Evolutionary conservation across 2,329 filamentous ascomycete species (phyloP), one percentile per base, ranked within the genome.

Genomic region (Fusarium sp.): DNA sequence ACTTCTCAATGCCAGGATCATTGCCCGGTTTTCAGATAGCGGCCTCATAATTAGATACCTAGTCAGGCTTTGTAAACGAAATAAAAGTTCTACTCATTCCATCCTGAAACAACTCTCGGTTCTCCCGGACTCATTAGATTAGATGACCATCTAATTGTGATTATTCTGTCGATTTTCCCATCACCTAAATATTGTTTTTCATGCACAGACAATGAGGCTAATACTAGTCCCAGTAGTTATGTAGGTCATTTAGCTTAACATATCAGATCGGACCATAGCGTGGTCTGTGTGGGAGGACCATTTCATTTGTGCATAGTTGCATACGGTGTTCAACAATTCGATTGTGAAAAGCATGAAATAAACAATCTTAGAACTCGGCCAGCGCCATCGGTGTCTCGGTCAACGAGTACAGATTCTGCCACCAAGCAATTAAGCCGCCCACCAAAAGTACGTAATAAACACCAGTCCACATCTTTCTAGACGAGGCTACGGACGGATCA

Each of bases 401-500:
- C 80, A 96, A 83, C 2, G 86, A 82, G 85, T 92, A 95, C 52
- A 98, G 78, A 54, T 88, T 85, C 73, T 80, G 86, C 80, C 90
- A 94, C 85, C 96, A 99, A 5, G 86, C 84, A 46, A 89, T 80
- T 3, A 92, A 90, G 2, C 96, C 96, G 1, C 81, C 85, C 3
- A 96, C 83, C 4, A 98, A 85, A 46, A 98, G 80, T 4, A 87
- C 62, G 79, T 98, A 98, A 79, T 98, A 98, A 3, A 88, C 84
- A 6, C 92, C 80, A 1, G 93, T 95, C 93, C 93, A 97, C 41
- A 79, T 75, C 71, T 73, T 70, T 11, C 67, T 70, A 6, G 72
- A 67, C 17, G 49, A 66, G 33, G 59, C 74, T 70, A 63, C 73
- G 70, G 75, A 76, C 60, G 45, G 45, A 37, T 76, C 73, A 7